Conservation (phyloP, 805 yeast genomes). For the Cyberlindnera lachancei region DNA sequence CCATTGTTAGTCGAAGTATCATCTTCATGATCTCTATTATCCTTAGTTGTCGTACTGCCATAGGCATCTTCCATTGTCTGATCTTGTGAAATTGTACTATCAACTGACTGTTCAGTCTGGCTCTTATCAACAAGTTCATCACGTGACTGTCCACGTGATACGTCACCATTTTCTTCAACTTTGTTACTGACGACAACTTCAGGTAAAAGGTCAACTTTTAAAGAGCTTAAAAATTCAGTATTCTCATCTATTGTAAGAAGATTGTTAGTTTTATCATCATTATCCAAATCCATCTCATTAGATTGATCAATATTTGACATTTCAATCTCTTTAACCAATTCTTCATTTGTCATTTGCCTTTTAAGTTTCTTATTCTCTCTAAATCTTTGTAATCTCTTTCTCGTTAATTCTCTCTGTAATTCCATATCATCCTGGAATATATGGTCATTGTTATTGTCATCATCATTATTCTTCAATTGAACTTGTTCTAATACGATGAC, state of each 20-base stretch:
- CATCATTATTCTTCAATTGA: conserved; percentile 19
- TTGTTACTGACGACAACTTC: no score
- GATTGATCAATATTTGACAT: conserved; percentile 12
- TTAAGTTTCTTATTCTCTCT: conserved; percentile 12
- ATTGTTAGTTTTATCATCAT: conserved; percentile 3
- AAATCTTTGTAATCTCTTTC: conserved; percentile 10
- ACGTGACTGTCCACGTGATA: no score
- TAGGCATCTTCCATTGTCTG: neutral
- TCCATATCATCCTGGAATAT: conserved; percentile 17
- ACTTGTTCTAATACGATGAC: conserved; percentile 22
- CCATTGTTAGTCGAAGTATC: neutral
- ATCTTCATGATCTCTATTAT: neutral
- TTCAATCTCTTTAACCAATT: conserved; percentile 17
- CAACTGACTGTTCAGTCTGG: conserved; percentile 1
- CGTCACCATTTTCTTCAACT: no score
- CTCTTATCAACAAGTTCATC: no score
- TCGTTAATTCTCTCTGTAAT: conserved; percentile 20
- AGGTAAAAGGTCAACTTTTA: conserved; percentile 10
- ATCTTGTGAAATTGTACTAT: neutral
- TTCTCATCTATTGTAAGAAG: conserved; percentile 28
- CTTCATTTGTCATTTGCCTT: conserved; percentile 15
- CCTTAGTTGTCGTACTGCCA: no score
- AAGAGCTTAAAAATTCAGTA: conserved; percentile 27
- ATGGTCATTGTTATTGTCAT: no score
- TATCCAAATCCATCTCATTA: conserved; percentile 12